These are phyloP conservation scores for Psidium guajava DNA, from an alignment of 345 rosid species.

Conservation along the genomic window DNA sequence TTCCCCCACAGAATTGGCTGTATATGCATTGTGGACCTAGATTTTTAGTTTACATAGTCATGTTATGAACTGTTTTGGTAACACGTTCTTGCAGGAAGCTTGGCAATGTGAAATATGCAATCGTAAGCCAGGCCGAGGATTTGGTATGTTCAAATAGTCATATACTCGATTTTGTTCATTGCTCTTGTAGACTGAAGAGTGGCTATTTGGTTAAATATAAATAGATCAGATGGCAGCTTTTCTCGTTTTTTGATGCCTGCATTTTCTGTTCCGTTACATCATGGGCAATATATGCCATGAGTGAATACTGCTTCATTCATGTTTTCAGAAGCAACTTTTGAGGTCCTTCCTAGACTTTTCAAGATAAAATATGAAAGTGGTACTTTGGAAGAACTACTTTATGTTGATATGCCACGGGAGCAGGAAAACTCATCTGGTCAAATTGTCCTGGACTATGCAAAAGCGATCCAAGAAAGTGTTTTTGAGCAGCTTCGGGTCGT, in stretches of 20 bases:
- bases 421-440: conserved; percentile 15
- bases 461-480: conserved; percentile 36
- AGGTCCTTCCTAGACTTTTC: conserved; percentile 34
- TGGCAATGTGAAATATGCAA: conserved; percentile 99
- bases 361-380: conserved; percentile 36
- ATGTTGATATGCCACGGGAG: conserved; percentile 29
- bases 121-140: conserved; percentile 97
- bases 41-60: neutral
- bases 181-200: neutral
- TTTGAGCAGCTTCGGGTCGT: conserved; percentile 36
- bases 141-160: conserved; percentile 43
- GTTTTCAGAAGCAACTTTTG: conserved; percentile 27
- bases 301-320: neutral
- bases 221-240: neutral
- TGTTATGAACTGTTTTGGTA: neutral
- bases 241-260: neutral
- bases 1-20: neutral
- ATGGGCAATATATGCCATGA: neutral
- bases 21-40: neutral
- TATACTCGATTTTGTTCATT: neutral
- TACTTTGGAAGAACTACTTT: conserved; percentile 27
- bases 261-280: neutral
- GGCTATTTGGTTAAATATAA: neutral
- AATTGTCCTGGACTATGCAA: conserved; percentile 33
- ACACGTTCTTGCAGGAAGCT: conserved; percentile 57